Conservation (phyloP, 441 rosid genomes). For the Pelargonium cotyledonis region DNA sequence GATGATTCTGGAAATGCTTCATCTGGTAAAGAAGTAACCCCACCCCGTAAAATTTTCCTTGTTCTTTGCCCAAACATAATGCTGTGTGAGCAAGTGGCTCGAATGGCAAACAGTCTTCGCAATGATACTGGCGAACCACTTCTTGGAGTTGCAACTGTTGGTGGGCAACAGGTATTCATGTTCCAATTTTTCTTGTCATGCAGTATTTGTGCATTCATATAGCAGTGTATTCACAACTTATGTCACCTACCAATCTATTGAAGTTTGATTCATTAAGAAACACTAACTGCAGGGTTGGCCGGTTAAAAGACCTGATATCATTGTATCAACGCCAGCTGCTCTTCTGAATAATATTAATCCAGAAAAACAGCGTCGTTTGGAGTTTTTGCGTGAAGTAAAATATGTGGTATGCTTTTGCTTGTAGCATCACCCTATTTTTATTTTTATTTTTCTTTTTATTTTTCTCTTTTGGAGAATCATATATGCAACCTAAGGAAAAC, state of each 20-base stretch:
- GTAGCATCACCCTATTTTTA: not conserved
- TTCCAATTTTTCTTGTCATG: not conserved
- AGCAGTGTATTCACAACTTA: not conserved
- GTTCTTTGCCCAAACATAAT: constrained; percentile 86
- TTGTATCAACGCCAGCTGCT: constrained; percentile 88
- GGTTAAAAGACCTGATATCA: constrained; percentile 52
- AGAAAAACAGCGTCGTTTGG: constrained; percentile 36
- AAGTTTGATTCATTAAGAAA: not conserved
- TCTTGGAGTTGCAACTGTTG: constrained; percentile 51
- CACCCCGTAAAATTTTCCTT: constrained; percentile 35
- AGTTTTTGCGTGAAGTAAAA: constrained; percentile 58
- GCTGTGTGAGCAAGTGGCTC: constrained; percentile 85
- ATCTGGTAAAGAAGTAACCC: constrained; percentile 16
- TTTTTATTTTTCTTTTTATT: no score
- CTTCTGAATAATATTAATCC: constrained; percentile 74
- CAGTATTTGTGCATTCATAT: not conserved
- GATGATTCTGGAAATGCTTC: constrained; percentile 12
- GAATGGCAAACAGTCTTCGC: constrained; percentile 65
- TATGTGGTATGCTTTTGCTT: constrained; percentile 54
- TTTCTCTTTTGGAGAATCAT: not conserved
- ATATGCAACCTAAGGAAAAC: not conserved
- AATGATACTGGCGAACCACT: constrained; percentile 61
- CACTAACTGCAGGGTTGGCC: constrained; percentile 82
- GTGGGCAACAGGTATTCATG: constrained; percentile 61
- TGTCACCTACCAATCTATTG: not conserved